Percentiles rank a stretch among this genome's conserved stretches.
Evolutionary conservation across 495 filamentous ascomycete species (phyloP).

Genomic region (Margaritispora aquatica): DNA sequence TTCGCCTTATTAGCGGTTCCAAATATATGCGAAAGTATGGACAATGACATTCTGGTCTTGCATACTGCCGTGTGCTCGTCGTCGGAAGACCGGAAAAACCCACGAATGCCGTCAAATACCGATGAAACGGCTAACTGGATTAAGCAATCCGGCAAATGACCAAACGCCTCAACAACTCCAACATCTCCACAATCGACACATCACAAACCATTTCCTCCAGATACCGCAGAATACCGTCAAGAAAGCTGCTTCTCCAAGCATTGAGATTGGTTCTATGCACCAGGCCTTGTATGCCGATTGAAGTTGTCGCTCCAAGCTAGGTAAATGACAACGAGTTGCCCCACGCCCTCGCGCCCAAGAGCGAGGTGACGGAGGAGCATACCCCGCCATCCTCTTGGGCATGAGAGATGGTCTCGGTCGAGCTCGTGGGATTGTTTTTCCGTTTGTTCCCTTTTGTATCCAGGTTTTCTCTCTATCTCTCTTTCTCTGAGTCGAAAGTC

Average conservation of each 20-base stretch:
- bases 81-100: background rate
- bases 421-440: background rate
- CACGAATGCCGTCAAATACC: background rate
- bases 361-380: background rate
- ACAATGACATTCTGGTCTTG: background rate
- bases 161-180: background rate
- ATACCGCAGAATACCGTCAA: background rate
- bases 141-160: background rate
- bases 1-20: too few species aligned
- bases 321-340: background rate
- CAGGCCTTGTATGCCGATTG: background rate
- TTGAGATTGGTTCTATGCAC: background rate
- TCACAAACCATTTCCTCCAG: background rate
- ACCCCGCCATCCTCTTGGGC: background rate
- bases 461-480: background rate
- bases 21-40: background rate
- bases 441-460: background rate
- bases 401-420: background rate
- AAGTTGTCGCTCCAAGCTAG: background rate
- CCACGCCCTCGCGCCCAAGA: background rate
- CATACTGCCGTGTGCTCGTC: background rate
- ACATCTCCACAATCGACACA: background rate
- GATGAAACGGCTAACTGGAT: background rate
- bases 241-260: background rate
- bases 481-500: background rate